Conservation (phyloP, 371 early-diverging fungal genomes). For the Mortierella sp. region DNA sequence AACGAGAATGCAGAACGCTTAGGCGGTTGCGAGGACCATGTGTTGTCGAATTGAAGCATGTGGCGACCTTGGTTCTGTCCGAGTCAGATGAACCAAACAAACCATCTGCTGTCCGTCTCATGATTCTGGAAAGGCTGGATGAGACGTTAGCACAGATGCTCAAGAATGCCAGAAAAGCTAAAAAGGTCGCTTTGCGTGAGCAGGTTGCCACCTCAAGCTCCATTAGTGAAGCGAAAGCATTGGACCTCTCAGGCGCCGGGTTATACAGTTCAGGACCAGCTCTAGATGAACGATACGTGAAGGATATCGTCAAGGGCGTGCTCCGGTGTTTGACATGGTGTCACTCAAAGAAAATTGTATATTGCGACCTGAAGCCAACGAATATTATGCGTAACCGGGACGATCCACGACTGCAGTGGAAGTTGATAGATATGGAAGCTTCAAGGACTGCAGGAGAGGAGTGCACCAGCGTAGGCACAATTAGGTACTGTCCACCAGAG, state of each 20-base stretch:
- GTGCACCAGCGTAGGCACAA: conserved; percentile 46
- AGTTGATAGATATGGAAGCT: conserved; percentile 50
- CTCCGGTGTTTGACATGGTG: conserved; percentile 45
- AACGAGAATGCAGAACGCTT: conserved; percentile 47
- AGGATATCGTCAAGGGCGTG: conserved; percentile 46
- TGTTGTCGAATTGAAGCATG: conserved; percentile 49
- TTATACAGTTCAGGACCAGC: conserved; percentile 43
- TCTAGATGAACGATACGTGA: conserved; percentile 40
- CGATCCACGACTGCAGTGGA: conserved; percentile 53
- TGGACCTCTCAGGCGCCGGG: conserved; percentile 40
- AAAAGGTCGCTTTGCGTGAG: conserved; percentile 48
- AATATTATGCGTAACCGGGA: conserved; percentile 57
- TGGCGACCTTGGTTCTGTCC: conserved; percentile 45
- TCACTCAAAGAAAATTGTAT: conserved; percentile 48
- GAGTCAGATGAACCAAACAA: conserved; percentile 52
- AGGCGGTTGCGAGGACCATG: conserved; percentile 44
- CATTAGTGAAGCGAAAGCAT: conserved; percentile 9
- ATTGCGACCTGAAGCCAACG: conserved; percentile 53
- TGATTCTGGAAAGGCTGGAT: conserved; percentile 45
- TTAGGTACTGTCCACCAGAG: conserved; percentile 49
- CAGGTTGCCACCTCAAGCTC: conserved; percentile 14
- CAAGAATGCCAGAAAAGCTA: conserved; percentile 54
- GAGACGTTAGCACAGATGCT: conserved; percentile 55
- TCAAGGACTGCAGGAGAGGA: conserved; percentile 46
- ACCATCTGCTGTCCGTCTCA: conserved; percentile 43